Percentiles rank a stretch among this genome's conserved stretches.
phyloP scores from a whole-genome alignment of 306 rosid genomes.

The Heteromeles arbutifolia region DNA sequence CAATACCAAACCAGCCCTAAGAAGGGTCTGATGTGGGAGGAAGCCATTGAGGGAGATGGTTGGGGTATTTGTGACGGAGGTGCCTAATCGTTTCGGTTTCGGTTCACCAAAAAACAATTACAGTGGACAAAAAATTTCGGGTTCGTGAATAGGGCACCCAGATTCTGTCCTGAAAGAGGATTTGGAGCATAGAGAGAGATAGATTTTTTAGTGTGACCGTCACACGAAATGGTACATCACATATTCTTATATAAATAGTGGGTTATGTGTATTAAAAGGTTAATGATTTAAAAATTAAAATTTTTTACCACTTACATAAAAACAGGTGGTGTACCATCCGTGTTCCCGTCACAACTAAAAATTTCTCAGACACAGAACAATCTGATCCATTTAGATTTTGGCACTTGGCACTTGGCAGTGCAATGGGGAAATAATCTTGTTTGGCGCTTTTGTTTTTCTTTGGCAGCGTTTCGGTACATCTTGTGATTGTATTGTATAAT shows the following conservation, averaged over 20 bases:
- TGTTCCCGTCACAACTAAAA: too few relatives aligned
- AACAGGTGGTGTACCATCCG: too few relatives aligned
- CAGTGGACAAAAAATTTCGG: neutral
- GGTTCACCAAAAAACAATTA: neutral
- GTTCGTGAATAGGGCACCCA: neutral
- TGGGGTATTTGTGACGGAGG: conserved; percentile 1
- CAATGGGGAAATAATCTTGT: neutral
- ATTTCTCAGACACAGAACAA: neutral
- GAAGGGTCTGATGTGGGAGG: conserved; percentile 4
- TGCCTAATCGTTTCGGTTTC: neutral
- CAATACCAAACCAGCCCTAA: too few relatives aligned
- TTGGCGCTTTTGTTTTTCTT: neutral
- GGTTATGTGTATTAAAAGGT: too few relatives aligned
- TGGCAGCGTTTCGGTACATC: neutral
- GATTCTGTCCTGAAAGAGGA: conserved; percentile 15
- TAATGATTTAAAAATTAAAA: too few relatives aligned
- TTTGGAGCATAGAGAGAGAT: conserved; percentile 23
- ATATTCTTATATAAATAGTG: too few relatives aligned
- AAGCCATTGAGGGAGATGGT: conserved; percentile 17
- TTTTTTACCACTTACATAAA: accelerated
- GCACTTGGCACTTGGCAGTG: neutral
- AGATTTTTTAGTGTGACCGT: too few relatives aligned
- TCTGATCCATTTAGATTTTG: neutral
- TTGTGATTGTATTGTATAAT: neutral
- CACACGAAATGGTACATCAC: too few relatives aligned